Evolutionary conservation across 2,329 filamentous ascomycete genomes (phyloP).

Genomic region (Colletotrichum lupini): DNA sequence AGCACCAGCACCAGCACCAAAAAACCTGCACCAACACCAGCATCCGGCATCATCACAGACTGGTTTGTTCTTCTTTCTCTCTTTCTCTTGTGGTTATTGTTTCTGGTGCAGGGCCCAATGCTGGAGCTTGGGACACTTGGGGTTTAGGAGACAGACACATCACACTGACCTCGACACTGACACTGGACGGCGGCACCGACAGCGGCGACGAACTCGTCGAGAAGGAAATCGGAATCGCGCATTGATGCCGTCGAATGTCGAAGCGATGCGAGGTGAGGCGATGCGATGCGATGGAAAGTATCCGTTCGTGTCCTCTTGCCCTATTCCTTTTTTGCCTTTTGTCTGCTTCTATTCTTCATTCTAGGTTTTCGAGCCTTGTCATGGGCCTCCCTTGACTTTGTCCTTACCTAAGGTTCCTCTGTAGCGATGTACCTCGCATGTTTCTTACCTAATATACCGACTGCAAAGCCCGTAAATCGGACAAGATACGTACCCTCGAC

Average conservation of each 20-base stretch:
- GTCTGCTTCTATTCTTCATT: neutral
- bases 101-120: conserved; percentile 5
- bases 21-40: neutral
- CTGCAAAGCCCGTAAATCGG: conserved; percentile 19
- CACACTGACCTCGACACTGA: neutral
- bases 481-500: neutral
- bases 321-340: neutral
- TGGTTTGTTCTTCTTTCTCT: neutral
- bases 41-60: neutral
- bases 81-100: neutral
- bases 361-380: neutral
- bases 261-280: neutral
- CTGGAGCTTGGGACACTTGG: conserved; percentile 2
- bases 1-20: neutral
- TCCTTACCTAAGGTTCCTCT: neutral
- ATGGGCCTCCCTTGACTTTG: neutral
- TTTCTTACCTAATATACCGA: neutral
- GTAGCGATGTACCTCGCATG: neutral
- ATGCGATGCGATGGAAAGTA: neutral
- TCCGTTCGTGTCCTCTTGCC: neutral
- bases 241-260: neutral
- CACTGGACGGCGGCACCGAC: no score
- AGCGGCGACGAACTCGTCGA: conserved; percentile 1
- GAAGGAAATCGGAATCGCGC: neutral
- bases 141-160: neutral